phyloP scores from a whole-genome alignment of 768 basidiomycete species.

The Trametes punicea region DNA sequence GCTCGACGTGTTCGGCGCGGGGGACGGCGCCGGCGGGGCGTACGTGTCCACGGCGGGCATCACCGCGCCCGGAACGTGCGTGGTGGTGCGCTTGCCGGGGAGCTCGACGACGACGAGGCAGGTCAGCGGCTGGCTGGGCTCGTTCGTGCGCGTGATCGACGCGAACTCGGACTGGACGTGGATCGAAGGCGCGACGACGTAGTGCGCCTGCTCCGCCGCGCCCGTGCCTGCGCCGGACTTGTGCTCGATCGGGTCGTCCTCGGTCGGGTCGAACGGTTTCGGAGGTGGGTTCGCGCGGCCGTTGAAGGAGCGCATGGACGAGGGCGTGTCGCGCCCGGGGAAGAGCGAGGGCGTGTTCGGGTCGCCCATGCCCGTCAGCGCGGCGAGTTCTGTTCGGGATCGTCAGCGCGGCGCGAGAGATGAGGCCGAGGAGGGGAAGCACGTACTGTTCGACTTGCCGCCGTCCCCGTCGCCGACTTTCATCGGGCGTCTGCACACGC shows the following conservation, averaged over 20 bases:
- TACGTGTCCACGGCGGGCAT: slow-evolving; percentile 23
- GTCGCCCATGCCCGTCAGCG: slow-evolving; percentile 86
- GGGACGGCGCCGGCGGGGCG: background rate
- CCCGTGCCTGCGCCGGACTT: background rate
- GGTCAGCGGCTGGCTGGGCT: slow-evolving; percentile 79
- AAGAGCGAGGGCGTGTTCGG: slow-evolving; percentile 52
- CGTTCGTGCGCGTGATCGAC: slow-evolving; percentile 66
- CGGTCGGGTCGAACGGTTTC: slow-evolving; percentile 63
- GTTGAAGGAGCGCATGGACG: slow-evolving; percentile 33
- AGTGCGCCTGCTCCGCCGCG: slow-evolving; percentile 45
- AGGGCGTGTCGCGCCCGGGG: slow-evolving; percentile 67
- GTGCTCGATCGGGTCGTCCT: slow-evolving; percentile 67
- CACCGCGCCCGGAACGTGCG: slow-evolving; percentile 28
- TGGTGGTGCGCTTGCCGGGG: slow-evolving; percentile 62
- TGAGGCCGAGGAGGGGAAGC: background rate
- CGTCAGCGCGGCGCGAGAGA: background rate
- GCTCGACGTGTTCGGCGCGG: background rate
- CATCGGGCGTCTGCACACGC: slow-evolving; percentile 96
- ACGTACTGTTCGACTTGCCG: slow-evolving; percentile 84
- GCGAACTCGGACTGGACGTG: slow-evolving; percentile 92
- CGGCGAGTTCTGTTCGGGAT: slow-evolving; percentile 72
- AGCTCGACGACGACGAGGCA: slow-evolving; percentile 94
- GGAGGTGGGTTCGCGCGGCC: slow-evolving; percentile 21
- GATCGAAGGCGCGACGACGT: slow-evolving; percentile 89
- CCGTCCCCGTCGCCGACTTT: slow-evolving; percentile 87